Percentiles rank a stretch among this genome's conserved stretches.
phyloP scores from a whole-genome alignment of 257 asterid genomes.

The Lantana camara region DNA sequence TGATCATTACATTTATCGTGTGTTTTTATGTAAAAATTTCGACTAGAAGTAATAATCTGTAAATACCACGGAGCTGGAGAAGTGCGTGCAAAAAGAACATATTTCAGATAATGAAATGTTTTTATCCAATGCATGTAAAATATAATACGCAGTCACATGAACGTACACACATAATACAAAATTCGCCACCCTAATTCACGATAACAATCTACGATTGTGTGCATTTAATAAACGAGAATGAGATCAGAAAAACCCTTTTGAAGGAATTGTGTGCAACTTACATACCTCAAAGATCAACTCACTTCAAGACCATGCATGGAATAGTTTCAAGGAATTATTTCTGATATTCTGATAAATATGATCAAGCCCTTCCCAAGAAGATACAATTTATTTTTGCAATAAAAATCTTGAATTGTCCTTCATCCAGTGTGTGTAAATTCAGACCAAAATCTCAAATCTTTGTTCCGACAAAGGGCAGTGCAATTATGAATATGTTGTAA shows the following conservation, averaged over 20 bases:
- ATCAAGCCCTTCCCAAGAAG: too few species aligned
- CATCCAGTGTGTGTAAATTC: neutral
- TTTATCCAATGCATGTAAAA: neutral
- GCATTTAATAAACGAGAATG: neutral
- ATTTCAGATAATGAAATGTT: too few species aligned
- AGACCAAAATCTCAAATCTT: neutral
- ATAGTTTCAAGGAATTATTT: neutral
- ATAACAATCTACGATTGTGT: too few species aligned
- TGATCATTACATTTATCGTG: too few species aligned
- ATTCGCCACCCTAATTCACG: too few species aligned
- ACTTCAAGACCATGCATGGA: slow-evolving; percentile 3
- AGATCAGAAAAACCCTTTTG: neutral
- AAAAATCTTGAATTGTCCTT: neutral
- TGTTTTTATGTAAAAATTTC: too few species aligned
- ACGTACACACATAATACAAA: too few species aligned
- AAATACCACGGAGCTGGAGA: too few species aligned
- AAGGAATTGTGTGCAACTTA: neutral
- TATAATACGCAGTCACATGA: too few species aligned
- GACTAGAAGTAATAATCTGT: too few species aligned
- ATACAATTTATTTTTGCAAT: neutral
- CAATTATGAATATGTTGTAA: neutral
- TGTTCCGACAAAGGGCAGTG: neutral
- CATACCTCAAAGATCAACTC: slow-evolving; percentile 13
- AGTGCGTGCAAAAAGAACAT: too few species aligned
- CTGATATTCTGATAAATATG: too few species aligned